Evolutionary conservation across 1,284 basidiomycete genomes (phyloP), one percentile per base, ranked within the genome.

Genomic region (Thelephora terrestris): DNA sequence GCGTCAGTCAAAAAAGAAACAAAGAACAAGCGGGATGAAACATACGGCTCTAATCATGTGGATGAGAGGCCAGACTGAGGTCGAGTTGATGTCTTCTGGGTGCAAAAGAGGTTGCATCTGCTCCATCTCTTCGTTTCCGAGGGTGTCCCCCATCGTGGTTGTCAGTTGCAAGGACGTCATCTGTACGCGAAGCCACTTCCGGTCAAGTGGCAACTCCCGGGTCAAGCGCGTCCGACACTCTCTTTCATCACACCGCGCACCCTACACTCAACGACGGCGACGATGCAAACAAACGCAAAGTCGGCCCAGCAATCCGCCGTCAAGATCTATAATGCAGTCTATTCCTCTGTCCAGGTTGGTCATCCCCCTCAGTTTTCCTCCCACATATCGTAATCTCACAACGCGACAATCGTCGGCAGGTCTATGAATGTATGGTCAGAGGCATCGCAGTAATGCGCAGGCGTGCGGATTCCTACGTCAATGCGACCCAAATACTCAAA

Each of bases 401-500:
- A 49, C 55, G 70, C 69, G 70, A 69, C 65, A 58, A 55, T 51
- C 18, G 45, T n/a, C 17, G 23, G 42, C 58, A 89, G 85, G 91
- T 95, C 29, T 93, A 91, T 64, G 91, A 95, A 68, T 93, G 91
- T 61, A 94, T 95, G 89, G 89, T 98, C 55, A 80, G 96, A 59
- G 94, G 94, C 47, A 97, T 98, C 61, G 94, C 94, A 2, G 95
- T 99, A 57, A 99, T 99, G 96, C 84, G 95, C 50, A 75, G 96
- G 60, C 80, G 93, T 58, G 80, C 81, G 43, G 96, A 99, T 70
- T 92, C 90, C 58, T 98, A 79, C 67, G 89, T 91, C 57, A 99
- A 99, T 71, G 95, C 95, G 55, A 99, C 96, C 5, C 96, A 99
- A 68, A 97, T 99, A 54, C 81, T 99, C 61, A 99, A 99, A 69